phyloP scores from a whole-genome alignment of 1,139 yeast species.

The Meyerozyma carpophila region DNA sequence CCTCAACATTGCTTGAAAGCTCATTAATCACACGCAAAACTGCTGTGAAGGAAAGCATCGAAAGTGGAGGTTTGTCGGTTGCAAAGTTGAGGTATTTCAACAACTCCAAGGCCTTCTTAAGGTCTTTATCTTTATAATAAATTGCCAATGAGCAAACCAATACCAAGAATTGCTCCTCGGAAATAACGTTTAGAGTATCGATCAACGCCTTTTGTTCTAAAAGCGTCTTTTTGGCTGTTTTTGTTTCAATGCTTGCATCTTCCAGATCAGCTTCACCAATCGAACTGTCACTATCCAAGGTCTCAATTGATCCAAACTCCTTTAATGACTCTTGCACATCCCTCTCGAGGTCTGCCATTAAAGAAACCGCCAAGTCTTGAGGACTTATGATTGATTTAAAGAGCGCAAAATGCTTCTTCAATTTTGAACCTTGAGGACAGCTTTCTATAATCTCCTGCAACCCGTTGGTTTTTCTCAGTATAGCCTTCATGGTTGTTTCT shows the following conservation, averaged over 20 bases:
- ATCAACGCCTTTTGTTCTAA: conserved; percentile 20
- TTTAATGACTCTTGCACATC: conserved; percentile 16
- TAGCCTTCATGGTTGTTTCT: conserved; percentile 11
- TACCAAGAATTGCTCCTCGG: conserved; percentile 31
- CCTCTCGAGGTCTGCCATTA: conserved; percentile 16
- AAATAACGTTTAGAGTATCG: conserved; percentile 27
- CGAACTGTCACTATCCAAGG: conserved; percentile 6
- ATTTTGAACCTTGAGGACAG: conserved; percentile 6
- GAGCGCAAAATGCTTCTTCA: conserved; percentile 19
- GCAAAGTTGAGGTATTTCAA: conserved; percentile 21
- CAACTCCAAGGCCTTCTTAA: conserved; percentile 16
- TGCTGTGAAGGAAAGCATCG: conserved; percentile 30
- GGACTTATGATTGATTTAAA: conserved; percentile 29
- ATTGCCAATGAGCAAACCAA: conserved; percentile 24
- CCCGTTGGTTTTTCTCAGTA: conserved; percentile 17
- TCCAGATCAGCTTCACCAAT: conserved; percentile 11
- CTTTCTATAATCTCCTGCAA: conserved; percentile 11
- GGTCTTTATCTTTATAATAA: conserved; percentile 18
- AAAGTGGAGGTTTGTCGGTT: conserved; percentile 12
- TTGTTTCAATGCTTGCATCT: neutral
- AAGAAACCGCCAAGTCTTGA: conserved; percentile 15
- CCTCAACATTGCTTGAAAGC: conserved; percentile 16
- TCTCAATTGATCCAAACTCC: conserved; percentile 19
- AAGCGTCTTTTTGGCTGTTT: conserved; percentile 2
- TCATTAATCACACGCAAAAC: conserved; percentile 22